Evolutionary conservation across 176 grass and related monocot genomes (phyloP), one percentile per base, ranked within the genome.

Genomic region (Dendrocalamus sinicus): DNA sequence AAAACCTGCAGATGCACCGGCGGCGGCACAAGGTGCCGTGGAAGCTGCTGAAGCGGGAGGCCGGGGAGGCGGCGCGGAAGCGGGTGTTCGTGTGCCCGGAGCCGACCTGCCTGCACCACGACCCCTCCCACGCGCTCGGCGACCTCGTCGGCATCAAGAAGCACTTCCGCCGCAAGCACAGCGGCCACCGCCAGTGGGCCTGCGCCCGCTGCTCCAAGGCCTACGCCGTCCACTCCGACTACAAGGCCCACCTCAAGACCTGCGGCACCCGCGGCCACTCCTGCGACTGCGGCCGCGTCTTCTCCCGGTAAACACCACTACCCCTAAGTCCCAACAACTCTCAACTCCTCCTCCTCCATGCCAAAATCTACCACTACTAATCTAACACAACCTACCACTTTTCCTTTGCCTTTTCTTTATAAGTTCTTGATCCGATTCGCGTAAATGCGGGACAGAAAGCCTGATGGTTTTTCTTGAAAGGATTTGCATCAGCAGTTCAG

Each of bases 1-100:
- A 99, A 85, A 99, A 99, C 88, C 91, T 99, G 81, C 96, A 99
- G 92, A 99, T 99, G 96, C 96, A 99, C 88, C 96, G 93, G 77
- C 91, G 96, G 89, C 90, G 96, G 78, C 96, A 99, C 91, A 99
- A 99, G 91, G 96, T 99, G 74, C 96, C 96, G 71, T 99, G 96
- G 96, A 99, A 99, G 86, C 88, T 99, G 53, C 91, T 99, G 81
- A 99, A 99, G 91, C 83, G 96, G 86, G 91, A 96, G 88, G 92
- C 88, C 59, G 72, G 82, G 4, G 83, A 91, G 70, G 88, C 89
- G 79, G 91, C 89, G 47, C 80, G 93, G 77, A 99, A 99, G 92
- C 96, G 96, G 15, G 96, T 96, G 70, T 99, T 94, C 79, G 93
- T 99, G 40, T 99, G 96, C 89, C 96, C 96, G 19, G 96, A 99